Conservation (phyloP, 1,284 basidiomycete genomes). For the Coniferiporia weirii region DNA sequence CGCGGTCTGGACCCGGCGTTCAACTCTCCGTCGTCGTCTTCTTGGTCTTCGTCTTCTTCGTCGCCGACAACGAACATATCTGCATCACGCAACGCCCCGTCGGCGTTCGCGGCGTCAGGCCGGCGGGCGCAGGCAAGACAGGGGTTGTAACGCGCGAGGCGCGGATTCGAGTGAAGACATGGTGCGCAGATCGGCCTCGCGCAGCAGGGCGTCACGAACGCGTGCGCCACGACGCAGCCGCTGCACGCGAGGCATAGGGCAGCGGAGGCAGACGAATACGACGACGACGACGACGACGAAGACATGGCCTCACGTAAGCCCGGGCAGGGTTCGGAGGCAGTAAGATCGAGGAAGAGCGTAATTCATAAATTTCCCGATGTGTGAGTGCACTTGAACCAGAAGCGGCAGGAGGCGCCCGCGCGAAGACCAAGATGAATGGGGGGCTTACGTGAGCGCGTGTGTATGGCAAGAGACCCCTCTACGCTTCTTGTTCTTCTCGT, state of each 20-base stretch:
- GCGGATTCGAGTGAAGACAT: conserved; percentile 51
- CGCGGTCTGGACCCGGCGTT: background rate
- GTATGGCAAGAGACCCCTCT: no score
- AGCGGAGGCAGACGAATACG: background rate
- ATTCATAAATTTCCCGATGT: background rate
- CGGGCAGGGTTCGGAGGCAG: background rate
- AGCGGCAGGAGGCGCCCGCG: background rate
- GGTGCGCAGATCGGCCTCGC: conserved; percentile 50
- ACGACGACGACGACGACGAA: background rate
- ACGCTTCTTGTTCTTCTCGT: no score
- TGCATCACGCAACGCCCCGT: conserved; percentile 50
- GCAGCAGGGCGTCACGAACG: conserved; percentile 54
- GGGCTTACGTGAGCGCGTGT: no score
- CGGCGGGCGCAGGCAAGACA: conserved; percentile 57
- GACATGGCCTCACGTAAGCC: background rate
- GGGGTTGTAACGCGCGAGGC: conserved; percentile 56
- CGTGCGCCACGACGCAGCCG: conserved; percentile 40
- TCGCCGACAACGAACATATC: conserved; percentile 62
- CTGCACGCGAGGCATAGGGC: conserved; percentile 61
- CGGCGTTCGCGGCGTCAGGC: conserved; percentile 47
- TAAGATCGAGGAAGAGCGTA: background rate
- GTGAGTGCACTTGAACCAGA: background rate
- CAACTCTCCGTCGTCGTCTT: conserved; percentile 19
- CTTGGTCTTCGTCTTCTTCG: conserved; percentile 48
- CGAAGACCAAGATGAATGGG: no score